These are phyloP conservation scores for Trichoderma oligosporum DNA, from an alignment of 2,329 filamentous ascomycete genomes.

Conservation along the genomic window DNA sequence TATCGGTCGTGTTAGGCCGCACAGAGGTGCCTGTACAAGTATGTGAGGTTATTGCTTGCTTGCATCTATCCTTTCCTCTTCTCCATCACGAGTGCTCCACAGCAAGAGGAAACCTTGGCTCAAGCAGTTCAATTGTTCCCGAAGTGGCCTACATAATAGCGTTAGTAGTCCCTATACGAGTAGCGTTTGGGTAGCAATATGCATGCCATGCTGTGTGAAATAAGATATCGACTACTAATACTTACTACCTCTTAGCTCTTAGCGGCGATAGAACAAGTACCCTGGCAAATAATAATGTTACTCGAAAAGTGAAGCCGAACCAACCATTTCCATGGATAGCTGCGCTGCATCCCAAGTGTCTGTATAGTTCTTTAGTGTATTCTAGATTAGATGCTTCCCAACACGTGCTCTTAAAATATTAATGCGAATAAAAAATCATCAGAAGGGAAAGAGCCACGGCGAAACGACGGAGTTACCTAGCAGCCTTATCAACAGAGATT, in stretches of 20 bases:
- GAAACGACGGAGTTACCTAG: not conserved
- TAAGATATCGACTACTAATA: no score
- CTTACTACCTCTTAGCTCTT: constrained; percentile 5
- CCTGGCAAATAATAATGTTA: not conserved
- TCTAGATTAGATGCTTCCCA: not conserved
- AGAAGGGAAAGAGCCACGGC: not conserved
- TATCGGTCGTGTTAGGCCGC: not conserved
- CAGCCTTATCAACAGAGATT: not conserved
- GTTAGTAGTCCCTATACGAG: not conserved
- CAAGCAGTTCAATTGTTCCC: not conserved
- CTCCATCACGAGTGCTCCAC: not conserved
- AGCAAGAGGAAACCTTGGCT: not conserved
- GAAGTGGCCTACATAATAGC: not conserved
- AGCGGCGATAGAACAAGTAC: constrained; percentile 4
- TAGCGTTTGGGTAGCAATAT: no score
- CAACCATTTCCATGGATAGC: not conserved
- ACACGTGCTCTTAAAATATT: constrained; percentile 1
- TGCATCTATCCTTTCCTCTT: not conserved
- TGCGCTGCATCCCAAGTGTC: not conserved
- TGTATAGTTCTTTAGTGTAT: not conserved
- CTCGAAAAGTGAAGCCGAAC: not conserved
- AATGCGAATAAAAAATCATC: not conserved
- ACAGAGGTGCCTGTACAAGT: not conserved
- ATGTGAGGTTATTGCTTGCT: constrained; percentile 5
- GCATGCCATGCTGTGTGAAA: not conserved